Evolutionary conservation across 768 basidiomycete species (phyloP), one percentile per base, ranked within the genome.

Genomic region (Leccinellum luteum): DNA sequence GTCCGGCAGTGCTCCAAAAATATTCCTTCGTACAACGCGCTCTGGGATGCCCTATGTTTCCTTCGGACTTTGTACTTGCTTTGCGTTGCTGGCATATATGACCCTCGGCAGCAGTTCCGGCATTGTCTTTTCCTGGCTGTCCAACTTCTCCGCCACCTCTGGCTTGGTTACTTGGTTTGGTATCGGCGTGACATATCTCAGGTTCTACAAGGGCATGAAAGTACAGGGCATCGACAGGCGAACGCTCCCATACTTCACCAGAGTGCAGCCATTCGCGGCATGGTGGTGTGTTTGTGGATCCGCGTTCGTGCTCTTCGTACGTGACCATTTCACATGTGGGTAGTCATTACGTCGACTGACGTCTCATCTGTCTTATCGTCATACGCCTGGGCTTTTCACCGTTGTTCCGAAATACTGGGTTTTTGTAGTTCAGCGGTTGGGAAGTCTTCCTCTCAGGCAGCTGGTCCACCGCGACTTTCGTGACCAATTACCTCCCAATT

Each of bases 1-100:
- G 50, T 75, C 76, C 19, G 79, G 81, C 0, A 78, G 82, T 55
- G 83, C 85, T 0, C 85, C 85, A 3, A 75, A 69, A 51, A 64
- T 86, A 48, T 85, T 87, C 54, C 51, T 65, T 27, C 71, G 75
- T 51, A 78, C 79, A 1, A 67, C 69, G 12, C 59, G 59, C 10
- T 56, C 63, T 6, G 75, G 84, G 35, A 63, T 85, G 2, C 85
- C 84, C 2, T 78, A 77, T 64, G 71, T 80, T 32, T 64, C 79
- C 0, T 66, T 76, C 13, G 57, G 35, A 0, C 6, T 68, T 30
- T 74, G 66, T 55, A 58, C 70, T 2, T 56, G 60, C 27, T 75
- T 78, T 50, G 69, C 73, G 0, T 55, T 74, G n/a, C 68, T 79
- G 9, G 66, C 79, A 6, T 81, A 74, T 67, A 74, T 79, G 74